These are phyloP conservation scores for Solanum medicagineum DNA, from an alignment of 257 asterid genomes.

Conservation along the genomic window DNA sequence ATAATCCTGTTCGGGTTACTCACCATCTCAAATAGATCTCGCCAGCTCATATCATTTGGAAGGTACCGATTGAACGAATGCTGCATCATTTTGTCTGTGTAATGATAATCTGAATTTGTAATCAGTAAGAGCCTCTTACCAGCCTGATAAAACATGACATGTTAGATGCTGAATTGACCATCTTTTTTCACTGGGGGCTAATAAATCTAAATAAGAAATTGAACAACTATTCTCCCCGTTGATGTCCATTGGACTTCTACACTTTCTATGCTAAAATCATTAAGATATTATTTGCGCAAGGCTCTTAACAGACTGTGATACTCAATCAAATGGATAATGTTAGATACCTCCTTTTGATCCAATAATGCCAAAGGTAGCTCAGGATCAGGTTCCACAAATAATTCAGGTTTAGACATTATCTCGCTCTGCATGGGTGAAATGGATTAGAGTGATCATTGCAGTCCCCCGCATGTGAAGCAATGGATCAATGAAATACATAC, in stretches of 20 bases:
- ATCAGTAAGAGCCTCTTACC: slow-evolving; percentile 80
- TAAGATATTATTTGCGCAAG: background rate
- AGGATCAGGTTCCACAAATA: slow-evolving; percentile 88
- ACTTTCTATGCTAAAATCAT: background rate
- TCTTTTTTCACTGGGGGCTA: background rate
- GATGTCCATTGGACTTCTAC: background rate
- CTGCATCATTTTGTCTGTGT: slow-evolving; percentile 90
- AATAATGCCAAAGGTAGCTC: slow-evolving; percentile 84
- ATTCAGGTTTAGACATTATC: slow-evolving; percentile 87
- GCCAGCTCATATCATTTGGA: slow-evolving; percentile 89
- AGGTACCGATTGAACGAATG: slow-evolving; percentile 86
- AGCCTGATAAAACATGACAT: slow-evolving; percentile 41
- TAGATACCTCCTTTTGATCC: slow-evolving; percentile 76
- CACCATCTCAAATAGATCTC: slow-evolving; percentile 86
- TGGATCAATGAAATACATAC: slow-evolving; percentile 20
- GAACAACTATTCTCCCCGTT: background rate
- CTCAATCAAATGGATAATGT: background rate
- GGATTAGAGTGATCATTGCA: slow-evolving; percentile 14
- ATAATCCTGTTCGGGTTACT: slow-evolving; percentile 7
- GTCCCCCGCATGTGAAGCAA: slow-evolving; percentile 8
- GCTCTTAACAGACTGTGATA: background rate
- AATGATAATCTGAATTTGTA: slow-evolving; percentile 86
- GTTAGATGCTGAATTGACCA: background rate
- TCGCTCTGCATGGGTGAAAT: slow-evolving; percentile 41
- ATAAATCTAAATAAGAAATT: background rate